Evolutionary conservation across 495 filamentous ascomycete species (phyloP).

Genomic region (Daldinia vernicosa): DNA sequence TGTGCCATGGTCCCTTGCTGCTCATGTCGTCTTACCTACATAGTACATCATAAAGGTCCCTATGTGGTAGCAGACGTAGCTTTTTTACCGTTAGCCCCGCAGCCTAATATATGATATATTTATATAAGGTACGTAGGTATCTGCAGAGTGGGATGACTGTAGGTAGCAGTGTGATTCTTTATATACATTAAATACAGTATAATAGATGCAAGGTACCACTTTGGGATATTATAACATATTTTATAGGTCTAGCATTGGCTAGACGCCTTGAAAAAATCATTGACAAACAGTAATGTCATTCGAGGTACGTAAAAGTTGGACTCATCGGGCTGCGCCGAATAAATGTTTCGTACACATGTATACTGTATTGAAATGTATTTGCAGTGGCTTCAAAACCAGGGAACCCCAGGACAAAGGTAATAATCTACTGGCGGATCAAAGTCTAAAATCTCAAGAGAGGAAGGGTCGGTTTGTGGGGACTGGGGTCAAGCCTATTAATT

Average conservation of each 20-base stretch:
- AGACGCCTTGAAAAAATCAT: not conserved
- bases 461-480: conserved; percentile 29
- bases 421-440: conserved; percentile 4
- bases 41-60: not conserved
- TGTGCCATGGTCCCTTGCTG: conserved; percentile 33
- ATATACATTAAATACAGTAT: not conserved
- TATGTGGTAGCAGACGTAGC: not conserved
- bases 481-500: conserved; percentile 40
- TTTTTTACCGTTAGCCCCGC: conserved; percentile 26
- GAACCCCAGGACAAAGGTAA: not conserved
- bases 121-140: not conserved
- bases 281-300: conserved; percentile 27
- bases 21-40: conserved; percentile 21
- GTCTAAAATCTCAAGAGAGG: conserved; percentile 1
- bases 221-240: conserved; percentile 1
- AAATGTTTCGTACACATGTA: not conserved
- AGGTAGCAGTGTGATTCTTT: not conserved
- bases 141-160: not conserved
- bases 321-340: conserved; percentile 22
- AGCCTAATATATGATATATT: conserved; percentile 19
- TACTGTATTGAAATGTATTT: not conserved
- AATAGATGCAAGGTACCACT: conserved; percentile 7
- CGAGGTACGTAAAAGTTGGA: conserved; percentile 22
- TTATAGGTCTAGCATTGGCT: not conserved
- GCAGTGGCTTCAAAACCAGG: not conserved